phyloP scores from a whole-genome alignment of 2,329 filamentous ascomycete genomes.

The Penicillium palitans region DNA sequence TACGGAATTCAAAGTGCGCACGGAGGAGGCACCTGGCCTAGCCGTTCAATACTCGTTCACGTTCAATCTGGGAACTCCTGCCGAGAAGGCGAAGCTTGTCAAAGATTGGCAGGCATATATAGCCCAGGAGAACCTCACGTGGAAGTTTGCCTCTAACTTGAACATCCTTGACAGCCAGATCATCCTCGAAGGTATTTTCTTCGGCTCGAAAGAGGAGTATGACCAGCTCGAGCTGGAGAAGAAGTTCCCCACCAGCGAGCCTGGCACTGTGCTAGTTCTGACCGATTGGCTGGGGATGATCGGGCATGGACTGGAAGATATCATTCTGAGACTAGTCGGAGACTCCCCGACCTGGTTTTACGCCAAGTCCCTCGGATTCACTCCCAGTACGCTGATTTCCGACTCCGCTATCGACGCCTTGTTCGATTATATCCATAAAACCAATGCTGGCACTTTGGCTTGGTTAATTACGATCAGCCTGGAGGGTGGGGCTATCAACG shows the following conservation, averaged over 20 bases:
- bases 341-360: constrained; percentile 45
- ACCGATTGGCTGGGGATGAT: neutral
- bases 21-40: constrained; percentile 39
- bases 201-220: constrained; percentile 60
- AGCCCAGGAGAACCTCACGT: constrained; percentile 55
- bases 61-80: constrained; percentile 51
- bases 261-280: constrained; percentile 19
- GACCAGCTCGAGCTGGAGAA: constrained; percentile 38
- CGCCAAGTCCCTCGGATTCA: constrained; percentile 57
- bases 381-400: constrained; percentile 49
- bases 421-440: constrained; percentile 40
- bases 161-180: constrained; percentile 56
- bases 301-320: neutral
- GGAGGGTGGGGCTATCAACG: constrained; percentile 59
- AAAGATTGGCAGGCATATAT: constrained; percentile 60
- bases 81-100: constrained; percentile 53
- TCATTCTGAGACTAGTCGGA: neutral
- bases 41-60: constrained; percentile 60
- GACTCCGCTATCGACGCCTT: constrained; percentile 42
- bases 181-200: constrained; percentile 63
- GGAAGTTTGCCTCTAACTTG: constrained; percentile 59
- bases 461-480: constrained; percentile 65
- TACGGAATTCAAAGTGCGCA: constrained; percentile 41
- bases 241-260: constrained; percentile 22
- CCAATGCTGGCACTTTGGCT: constrained; percentile 52